Base-by-base conservation (phyloP, 106 monocot genomes). In the Dioscorea alata region DNA sequence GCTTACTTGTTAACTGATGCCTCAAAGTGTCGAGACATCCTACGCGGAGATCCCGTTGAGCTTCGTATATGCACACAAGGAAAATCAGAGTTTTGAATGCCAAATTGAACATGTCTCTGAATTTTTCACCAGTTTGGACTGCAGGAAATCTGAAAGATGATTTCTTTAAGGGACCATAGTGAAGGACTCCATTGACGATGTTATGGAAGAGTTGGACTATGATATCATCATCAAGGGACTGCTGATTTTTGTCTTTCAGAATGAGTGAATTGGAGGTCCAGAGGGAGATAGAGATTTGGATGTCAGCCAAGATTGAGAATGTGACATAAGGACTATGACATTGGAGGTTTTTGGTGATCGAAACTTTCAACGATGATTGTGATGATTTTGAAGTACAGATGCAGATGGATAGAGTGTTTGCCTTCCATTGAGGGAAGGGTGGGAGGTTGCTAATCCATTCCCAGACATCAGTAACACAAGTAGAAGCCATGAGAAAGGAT, bases 1-100 rank as follows among this genome's bases (percentile, higher is more conserved):
- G 62, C 15, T 84, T 28, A 57, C 80, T 63, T 24, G 53, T 78
- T 23, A 90, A 49, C 16, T 82, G 83, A 58, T 65, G 60, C 75
- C 66, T 77, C 53, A 94, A 28, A 17, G 75, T 33, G 13, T 87
- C 82, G 0, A 94, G 63, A 23, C 87, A 94, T 15, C 71, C 74
- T 21, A 50, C 1, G 4, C 90, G 79, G 21, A 90, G 80, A 51
- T 87, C 84, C 9, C 71, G 71, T 49, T 89, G 93, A 49, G 89
- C 86, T 74, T 90, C 90, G 14, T 94, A 94, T 64, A 85, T 74
- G 84, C 94, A 94, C 20, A 90, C 74, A 13, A 94, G 54, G 70
- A 90, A 82, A 4, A 34, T 71, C 4, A 90, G 82, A 42, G 86
- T 82, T 58, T 87, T 64, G 69, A 90, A 90, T 62, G 78, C 82